Base-by-base conservation (phyloP, 2,329 filamentous ascomycete genomes). In the Graphilbum ipis-grandicollis region DNA sequence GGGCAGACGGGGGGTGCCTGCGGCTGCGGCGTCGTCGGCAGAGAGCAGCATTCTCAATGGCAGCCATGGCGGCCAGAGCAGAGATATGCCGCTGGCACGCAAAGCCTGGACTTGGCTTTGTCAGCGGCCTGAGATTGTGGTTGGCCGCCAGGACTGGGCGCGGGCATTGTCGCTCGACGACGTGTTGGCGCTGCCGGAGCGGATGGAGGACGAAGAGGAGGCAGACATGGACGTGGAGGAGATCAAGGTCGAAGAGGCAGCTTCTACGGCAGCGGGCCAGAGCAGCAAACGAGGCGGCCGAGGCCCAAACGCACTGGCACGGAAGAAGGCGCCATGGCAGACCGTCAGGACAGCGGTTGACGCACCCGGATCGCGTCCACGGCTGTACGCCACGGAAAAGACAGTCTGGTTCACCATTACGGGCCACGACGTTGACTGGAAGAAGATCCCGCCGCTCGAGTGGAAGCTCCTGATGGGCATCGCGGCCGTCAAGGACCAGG, bases 321-420 rank as follows among this genome's bases (percentile, higher is more conserved):
- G n/a, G n/a, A n/a, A n/a, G n/a, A n/a, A n/a, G n/a, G n/a, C n/a
- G n/a, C n/a, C n/a, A n/a, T n/a, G n/a, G n/a, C n/a, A n/a, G n/a
- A n/a, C n/a, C n/a, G n/a, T n/a, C n/a, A n/a, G n/a, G 5, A 15
- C 3, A 19, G 19, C 19, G 19, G 13, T 37, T 26, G 37, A 45
- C 14, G 23, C 39, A 26, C 43, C 43, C 5, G 15, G 31, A 9
- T 31, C 45, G 39, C 44, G 47, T 6, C 55, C 54, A 3, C 49
- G 54, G 14, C 48, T 75, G 2, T 62, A 61, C 39, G 62, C 68
- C 13, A 63, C 66, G 0, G 63, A 72, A 43, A 62, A 67, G 34
- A 63, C 64, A 4, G 62, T 72, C 49, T 77, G 72, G 72, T 62
- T 66, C 47, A 63, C 63, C 3, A 54, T 77, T 34, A 65, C 71